Percentiles rank a stretch among this genome's conserved stretches.
phyloP scores from a whole-genome alignment of 106 monocot species.

The Acorus calamus region DNA sequence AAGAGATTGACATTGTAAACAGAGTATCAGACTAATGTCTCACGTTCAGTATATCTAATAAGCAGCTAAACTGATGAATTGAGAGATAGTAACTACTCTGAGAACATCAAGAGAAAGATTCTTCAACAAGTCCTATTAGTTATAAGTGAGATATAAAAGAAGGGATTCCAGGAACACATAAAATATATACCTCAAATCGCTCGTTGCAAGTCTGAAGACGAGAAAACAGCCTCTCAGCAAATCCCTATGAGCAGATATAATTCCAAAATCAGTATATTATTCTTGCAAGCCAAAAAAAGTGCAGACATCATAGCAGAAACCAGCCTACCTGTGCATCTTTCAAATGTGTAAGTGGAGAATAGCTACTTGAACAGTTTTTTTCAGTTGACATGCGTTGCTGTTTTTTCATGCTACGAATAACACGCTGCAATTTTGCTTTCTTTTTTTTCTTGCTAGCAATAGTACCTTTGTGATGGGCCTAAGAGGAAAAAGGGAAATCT shows the following conservation, averaged over 20 bases:
- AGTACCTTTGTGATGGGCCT: slow-evolving; percentile 90
- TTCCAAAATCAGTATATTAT: background rate
- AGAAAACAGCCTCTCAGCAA: slow-evolving; percentile 86
- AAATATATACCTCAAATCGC: slow-evolving; percentile 69
- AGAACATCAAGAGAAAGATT: no score
- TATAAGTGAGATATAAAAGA: no score
- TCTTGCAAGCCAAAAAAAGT: background rate
- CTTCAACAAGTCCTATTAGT: no score
- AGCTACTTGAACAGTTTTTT: slow-evolving; percentile 43
- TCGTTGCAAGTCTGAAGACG: slow-evolving; percentile 80
- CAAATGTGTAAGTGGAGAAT: slow-evolving; percentile 83
- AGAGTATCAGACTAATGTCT: no score
- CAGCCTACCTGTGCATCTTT: slow-evolving; percentile 85
- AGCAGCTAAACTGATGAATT: no score
- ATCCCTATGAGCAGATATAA: slow-evolving; percentile 42
- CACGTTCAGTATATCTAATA: no score
- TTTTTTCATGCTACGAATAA: slow-evolving; percentile 71
- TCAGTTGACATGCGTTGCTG: slow-evolving; percentile 60
- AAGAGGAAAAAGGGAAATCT: slow-evolving; percentile 6
- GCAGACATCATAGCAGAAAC: background rate
- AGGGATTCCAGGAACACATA: background rate
- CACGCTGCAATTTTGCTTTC: slow-evolving; percentile 93
- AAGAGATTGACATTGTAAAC: no score
- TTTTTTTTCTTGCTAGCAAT: slow-evolving; percentile 94
- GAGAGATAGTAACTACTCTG: slow-evolving; percentile 8